These are phyloP conservation scores for Ceratobasidium sp. DNA, from an alignment of 1,284 basidiomycete genomes.

Conservation along the genomic window DNA sequence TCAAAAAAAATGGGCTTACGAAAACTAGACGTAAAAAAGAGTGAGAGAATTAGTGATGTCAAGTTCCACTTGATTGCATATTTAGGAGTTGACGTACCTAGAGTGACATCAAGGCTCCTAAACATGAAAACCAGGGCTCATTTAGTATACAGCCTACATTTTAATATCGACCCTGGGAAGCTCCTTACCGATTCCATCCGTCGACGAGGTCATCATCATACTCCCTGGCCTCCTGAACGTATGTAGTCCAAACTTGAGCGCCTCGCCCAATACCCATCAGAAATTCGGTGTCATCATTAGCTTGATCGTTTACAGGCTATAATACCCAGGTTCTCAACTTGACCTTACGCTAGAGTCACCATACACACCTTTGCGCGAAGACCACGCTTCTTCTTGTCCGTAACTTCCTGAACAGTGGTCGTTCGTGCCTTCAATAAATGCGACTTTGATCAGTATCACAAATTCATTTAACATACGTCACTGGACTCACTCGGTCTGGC, in stretches of 20 bases:
- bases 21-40: background rate
- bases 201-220: conserved; percentile 34
- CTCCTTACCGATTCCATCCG: conserved; percentile 26
- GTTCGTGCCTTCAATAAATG: too few species aligned
- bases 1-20: background rate
- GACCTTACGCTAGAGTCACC: background rate
- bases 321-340: background rate
- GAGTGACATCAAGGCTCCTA: conserved; percentile 32
- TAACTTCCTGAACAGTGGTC: too few species aligned
- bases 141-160: background rate
- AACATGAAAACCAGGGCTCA: background rate
- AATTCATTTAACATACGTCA: too few species aligned
- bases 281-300: background rate
- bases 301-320: background rate
- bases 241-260: conserved; percentile 29
- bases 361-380: conserved; percentile 5
- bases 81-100: conserved; percentile 4
- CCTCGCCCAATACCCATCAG: conserved; percentile 21
- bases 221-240: conserved; percentile 23
- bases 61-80: too few species aligned
- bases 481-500: too few species aligned
- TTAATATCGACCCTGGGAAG: background rate
- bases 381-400: conserved; percentile 1
- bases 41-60: too few species aligned
- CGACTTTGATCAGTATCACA: too few species aligned